Base-by-base conservation (phyloP, 2,329 filamentous ascomycete species). In the Basipetospora sp. region DNA sequence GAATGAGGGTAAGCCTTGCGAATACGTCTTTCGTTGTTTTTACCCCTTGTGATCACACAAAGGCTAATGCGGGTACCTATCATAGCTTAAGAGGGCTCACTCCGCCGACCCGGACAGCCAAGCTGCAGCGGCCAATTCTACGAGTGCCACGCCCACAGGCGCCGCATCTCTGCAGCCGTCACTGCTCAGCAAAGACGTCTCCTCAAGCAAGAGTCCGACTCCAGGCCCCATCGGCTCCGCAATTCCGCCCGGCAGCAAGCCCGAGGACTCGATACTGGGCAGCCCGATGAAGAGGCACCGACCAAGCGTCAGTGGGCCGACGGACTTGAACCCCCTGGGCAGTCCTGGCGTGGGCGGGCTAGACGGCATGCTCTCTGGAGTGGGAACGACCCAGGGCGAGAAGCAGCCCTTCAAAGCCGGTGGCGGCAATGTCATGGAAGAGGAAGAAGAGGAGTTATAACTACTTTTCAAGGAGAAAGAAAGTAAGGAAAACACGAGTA, bases 251-350 rank as follows among this genome's bases (percentile, higher is more conserved):
- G 17, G 30, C 36, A 33, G 30, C 30, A 30, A 41, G 16, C 40
- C 43, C 31, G 41, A 47, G 41, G 38, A 38, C 33, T 39, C 36
- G 13, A 41, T 40, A 6, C 55, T 84, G 16, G 79, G 76, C 34
- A 84, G 78, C 45, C 81, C 81, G 2, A 67, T 83, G 48, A 86
- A 86, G 65, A 84, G 78, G 52, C 77, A 82, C 41, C 67, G 81
- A 26, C 71, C 77, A 2, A 81, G 76, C 47, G 27, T 39, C 18
- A 39, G 38, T 9, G 38, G 38, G 13, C 38, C 38, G 10, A 15
- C 28, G 14, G 36, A 38, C 3, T 17, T n/a, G 18, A n/a, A n/a
- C n/a, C 22, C 28, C n/a, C 14, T 30, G 14, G 14, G 29, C 13
- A 16, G 19, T 13, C 15, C 36, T 32, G 16, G 29, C 9, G 26